Percentiles rank a stretch among this genome's conserved stretches.
These are phyloP conservation scores for Dryas alaskensis DNA, from an alignment of 306 rosid species.

Conservation along the genomic window DNA sequence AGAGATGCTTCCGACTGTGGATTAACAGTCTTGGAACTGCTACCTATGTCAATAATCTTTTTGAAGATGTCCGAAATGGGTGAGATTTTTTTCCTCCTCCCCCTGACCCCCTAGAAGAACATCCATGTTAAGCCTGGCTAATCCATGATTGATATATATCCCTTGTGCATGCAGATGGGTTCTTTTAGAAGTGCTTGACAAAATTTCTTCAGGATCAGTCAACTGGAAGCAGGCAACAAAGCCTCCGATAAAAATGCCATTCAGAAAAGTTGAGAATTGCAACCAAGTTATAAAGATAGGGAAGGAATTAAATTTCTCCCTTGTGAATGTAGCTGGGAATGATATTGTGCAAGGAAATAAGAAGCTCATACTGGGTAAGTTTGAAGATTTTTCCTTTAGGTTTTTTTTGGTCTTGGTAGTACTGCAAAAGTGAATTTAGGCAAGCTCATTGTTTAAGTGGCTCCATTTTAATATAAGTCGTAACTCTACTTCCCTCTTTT, in stretches of 20 bases:
- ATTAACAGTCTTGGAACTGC: constrained; percentile 91
- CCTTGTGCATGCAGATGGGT: constrained; percentile 70
- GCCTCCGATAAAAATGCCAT: constrained; percentile 99
- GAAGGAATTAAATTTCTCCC: constrained; percentile 77
- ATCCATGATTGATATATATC: constrained; percentile 29
- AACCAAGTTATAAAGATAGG: constrained; percentile 92
- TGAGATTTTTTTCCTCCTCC: constrained; percentile 29
- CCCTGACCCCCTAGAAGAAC: neutral
- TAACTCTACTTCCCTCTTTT: constrained; percentile 27
- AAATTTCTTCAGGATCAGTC: constrained; percentile 78
- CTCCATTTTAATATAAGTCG: neutral
- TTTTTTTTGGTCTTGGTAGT: neutral
- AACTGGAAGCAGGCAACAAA: constrained; percentile 95
- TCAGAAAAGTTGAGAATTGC: constrained; percentile 97
- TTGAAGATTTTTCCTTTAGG: constrained; percentile 7
- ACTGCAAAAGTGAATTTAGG: neutral
- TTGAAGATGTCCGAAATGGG: constrained; percentile 98
- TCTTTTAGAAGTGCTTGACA: constrained; percentile 96
- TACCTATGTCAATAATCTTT: constrained; percentile 84
- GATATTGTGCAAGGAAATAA: constrained; percentile 99
- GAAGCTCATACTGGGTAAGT: constrained; percentile 87
- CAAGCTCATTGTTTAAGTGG: neutral
- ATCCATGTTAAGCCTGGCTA: neutral
- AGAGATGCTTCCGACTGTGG: constrained; percentile 97
- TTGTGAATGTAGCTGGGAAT: constrained; percentile 94